These are phyloP conservation scores for Microbotryum silenes-acaulis DNA, from an alignment of 1,284 basidiomycete genomes.

Conservation along the genomic window DNA sequence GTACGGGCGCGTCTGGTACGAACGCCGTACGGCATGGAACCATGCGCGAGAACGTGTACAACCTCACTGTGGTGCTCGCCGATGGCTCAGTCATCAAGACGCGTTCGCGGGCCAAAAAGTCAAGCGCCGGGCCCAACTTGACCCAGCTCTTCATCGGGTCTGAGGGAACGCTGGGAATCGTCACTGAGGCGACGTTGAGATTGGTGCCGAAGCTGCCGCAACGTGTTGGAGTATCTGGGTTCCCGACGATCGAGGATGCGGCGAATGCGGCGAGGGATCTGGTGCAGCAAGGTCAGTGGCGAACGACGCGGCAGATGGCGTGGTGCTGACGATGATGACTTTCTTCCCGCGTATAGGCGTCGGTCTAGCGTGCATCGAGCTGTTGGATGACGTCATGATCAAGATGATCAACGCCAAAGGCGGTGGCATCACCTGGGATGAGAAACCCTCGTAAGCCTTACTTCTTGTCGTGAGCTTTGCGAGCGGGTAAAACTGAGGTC, in stretches of 20 bases:
- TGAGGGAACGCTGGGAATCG: constrained; percentile 86
- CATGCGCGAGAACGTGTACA: constrained; percentile 30
- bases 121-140: constrained; percentile 80
- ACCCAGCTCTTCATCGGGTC: constrained; percentile 91
- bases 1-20: constrained; percentile 47
- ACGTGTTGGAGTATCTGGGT: constrained; percentile 48
- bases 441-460: constrained; percentile 49
- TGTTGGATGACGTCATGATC: constrained; percentile 52
- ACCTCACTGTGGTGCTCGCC: constrained; percentile 76
- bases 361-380: constrained; percentile 57
- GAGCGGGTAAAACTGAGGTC: not conserved
- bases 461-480: too few species aligned
- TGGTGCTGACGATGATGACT: constrained; percentile 52
- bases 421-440: constrained; percentile 48
- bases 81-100: constrained; percentile 87
- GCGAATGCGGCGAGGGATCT: constrained; percentile 65
- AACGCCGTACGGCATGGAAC: constrained; percentile 86
- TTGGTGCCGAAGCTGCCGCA: constrained; percentile 69
- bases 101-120: constrained; percentile 69
- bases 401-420: constrained; percentile 55
- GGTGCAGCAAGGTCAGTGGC: constrained; percentile 44
- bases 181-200: constrained; percentile 80
- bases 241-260: constrained; percentile 47
- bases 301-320: constrained; percentile 45
- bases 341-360: constrained; percentile 5